phyloP scores from a whole-genome alignment of 139 green algal genomes.

The Chlorella sp. region DNA sequence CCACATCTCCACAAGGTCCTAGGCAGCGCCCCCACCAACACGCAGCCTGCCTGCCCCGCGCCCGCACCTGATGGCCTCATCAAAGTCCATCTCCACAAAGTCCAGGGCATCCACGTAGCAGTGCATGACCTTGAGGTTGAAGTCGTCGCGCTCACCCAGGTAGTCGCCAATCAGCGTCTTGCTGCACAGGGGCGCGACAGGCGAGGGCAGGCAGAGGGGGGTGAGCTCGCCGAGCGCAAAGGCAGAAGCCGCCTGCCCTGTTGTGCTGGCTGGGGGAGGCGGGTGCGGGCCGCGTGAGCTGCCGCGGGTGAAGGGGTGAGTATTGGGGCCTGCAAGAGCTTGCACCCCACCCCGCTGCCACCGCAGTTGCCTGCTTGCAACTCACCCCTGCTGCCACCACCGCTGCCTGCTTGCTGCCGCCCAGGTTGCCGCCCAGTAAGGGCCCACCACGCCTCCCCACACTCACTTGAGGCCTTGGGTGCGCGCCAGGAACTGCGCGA shows the following conservation, averaged over 20 bases:
- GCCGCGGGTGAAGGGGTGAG: no score
- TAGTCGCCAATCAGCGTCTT: conserved; percentile 97
- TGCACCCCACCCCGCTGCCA: no score
- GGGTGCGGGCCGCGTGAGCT: no score
- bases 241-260: no score
- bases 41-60: no score
- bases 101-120: conserved; percentile 95
- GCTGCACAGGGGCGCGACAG: conserved; percentile 20
- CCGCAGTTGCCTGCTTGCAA: neutral
- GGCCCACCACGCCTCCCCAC: no score
- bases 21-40: no score
- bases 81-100: conserved; percentile 89
- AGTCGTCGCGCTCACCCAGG: conserved; percentile 94
- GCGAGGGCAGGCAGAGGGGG: no score
- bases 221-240: no score
- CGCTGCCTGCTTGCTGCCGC: neutral
- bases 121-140: conserved; percentile 96
- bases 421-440: neutral
- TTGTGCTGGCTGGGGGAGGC: no score
- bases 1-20: conserved; percentile 87
- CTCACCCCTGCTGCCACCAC: no score
- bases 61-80: conserved; percentile 90
- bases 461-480: conserved; percentile 78
- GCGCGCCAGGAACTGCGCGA: conserved; percentile 61
- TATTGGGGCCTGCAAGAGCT: no score